phyloP scores from a whole-genome alignment of 768 basidiomycete species.

The Lactarius evosmus region DNA sequence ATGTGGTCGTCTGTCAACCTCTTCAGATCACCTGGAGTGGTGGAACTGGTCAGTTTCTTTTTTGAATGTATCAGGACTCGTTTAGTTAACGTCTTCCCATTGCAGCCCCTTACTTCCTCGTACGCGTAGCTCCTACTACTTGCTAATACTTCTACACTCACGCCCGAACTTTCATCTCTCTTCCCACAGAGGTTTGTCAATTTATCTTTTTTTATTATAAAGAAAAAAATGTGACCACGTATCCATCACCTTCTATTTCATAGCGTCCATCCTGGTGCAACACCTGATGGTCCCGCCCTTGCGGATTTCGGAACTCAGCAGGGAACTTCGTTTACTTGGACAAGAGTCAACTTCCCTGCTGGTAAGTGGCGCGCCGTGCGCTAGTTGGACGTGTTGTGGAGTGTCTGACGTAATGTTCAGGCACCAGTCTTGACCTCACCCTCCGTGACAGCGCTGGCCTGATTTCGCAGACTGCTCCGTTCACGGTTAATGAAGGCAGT shows the following conservation, averaged over 20 bases:
- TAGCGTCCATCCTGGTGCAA: slow-evolving; percentile 54
- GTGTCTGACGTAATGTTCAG: slow-evolving; percentile 34
- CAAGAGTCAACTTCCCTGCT: slow-evolving; percentile 42
- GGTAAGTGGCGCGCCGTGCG: slow-evolving; percentile 37
- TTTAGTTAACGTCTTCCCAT: slow-evolving; percentile 17
- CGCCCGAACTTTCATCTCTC: neutral
- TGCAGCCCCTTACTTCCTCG: slow-evolving; percentile 62
- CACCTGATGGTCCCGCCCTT: slow-evolving; percentile 45
- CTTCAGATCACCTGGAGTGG: slow-evolving; percentile 52
- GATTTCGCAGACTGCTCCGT: slow-evolving; percentile 47
- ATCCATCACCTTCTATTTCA: neutral
- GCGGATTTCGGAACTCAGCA: slow-evolving; percentile 43
- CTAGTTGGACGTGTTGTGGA: neutral
- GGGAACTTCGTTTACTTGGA: slow-evolving; percentile 51
- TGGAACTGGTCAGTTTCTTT: slow-evolving; percentile 41
- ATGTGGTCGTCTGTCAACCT: slow-evolving; percentile 57
- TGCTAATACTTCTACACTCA: neutral
- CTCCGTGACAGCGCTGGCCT: slow-evolving; percentile 60
- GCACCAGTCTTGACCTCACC: slow-evolving; percentile 52
- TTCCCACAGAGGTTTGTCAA: slow-evolving; percentile 40
- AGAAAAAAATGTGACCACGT: neutral
- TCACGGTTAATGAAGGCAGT: slow-evolving; percentile 45
- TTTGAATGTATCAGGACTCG: neutral
- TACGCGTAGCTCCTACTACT: slow-evolving; percentile 37
- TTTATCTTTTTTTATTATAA: neutral